A percentile compares a stretch with the other conserved stretches of the same genome.
phyloP scores from a whole-genome alignment of 2,329 filamentous ascomycete genomes.

The Venturia aucupariae region DNA sequence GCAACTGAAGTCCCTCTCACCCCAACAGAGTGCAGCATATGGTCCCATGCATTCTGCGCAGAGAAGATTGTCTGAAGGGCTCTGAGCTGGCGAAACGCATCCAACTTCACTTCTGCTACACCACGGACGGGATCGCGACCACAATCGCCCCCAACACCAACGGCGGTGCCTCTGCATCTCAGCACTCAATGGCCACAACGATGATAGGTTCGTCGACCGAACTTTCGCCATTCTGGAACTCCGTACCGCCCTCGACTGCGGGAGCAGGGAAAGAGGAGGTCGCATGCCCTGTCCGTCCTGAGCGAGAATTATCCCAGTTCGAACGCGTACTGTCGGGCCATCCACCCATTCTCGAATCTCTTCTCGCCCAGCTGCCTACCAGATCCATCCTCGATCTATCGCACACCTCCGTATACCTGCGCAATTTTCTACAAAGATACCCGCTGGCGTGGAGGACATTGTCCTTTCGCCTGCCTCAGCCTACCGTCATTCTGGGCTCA shows the following conservation, averaged over 20 bases:
- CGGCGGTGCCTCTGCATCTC: neutral
- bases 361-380: constrained; percentile 49
- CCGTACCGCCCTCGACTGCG: neutral
- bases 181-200: neutral
- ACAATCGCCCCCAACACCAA: neutral
- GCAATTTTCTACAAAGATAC: constrained; percentile 45
- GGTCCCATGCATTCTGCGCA: constrained; percentile 15
- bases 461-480: constrained; percentile 45
- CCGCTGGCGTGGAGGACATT: constrained; percentile 52
- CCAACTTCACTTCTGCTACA: neutral
- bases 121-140: neutral
- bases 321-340: constrained; percentile 48
- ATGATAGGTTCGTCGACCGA: neutral
- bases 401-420: constrained; percentile 47
- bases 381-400: constrained; percentile 48
- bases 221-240: neutral
- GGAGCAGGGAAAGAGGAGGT: neutral
- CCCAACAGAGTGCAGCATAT: neutral
- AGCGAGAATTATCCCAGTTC: constrained; percentile 26
- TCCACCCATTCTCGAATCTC: constrained; percentile 49
- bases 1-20: neutral
- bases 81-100: constrained; percentile 12
- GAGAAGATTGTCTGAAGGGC: constrained; percentile 16
- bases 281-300: neutral
- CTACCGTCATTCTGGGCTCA: constrained; percentile 27